Percentiles rank a stretch among this genome's conserved stretches.
These are phyloP conservation scores for Thuja plicata DNA, from an alignment of 83 land plant genomes.

Conservation along the genomic window DNA sequence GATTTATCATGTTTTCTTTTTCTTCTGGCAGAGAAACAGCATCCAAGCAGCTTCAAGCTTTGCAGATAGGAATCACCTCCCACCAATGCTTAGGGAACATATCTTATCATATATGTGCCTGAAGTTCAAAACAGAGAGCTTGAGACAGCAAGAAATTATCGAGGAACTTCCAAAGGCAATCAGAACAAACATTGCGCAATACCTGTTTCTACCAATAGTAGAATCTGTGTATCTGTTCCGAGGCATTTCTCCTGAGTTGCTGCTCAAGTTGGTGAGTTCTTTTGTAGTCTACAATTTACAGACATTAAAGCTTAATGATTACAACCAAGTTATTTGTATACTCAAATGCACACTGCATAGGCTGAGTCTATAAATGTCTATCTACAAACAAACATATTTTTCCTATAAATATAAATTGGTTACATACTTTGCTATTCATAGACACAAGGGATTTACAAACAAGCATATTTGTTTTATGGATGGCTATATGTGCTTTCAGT, in stretches of 20 bases:
- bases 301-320: not conserved
- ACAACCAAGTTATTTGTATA: not conserved
- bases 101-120: constrained; percentile 71
- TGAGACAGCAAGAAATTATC: constrained; percentile 61
- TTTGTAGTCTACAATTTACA: not conserved
- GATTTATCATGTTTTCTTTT: not conserved
- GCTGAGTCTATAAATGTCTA: not conserved
- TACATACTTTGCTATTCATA: not conserved
- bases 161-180: constrained; percentile 73
- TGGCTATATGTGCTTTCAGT: not conserved
- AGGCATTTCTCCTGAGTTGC: constrained; percentile 49
- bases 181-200: constrained; percentile 54
- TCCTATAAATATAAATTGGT: not conserved
- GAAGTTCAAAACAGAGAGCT: constrained; percentile 59
- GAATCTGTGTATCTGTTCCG: constrained; percentile 61
- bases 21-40: constrained; percentile 53
- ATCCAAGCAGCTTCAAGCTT: constrained; percentile 65
- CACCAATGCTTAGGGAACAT: constrained; percentile 55
- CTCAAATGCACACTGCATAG: not conserved
- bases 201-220: constrained; percentile 47
- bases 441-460: not conserved
- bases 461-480: not conserved
- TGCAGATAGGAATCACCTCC: constrained; percentile 55
- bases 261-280: constrained; percentile 46
- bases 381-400: not conserved